Conservation (phyloP, 148 eudicot genomes). For the Heliamphora exappendiculata region DNA sequence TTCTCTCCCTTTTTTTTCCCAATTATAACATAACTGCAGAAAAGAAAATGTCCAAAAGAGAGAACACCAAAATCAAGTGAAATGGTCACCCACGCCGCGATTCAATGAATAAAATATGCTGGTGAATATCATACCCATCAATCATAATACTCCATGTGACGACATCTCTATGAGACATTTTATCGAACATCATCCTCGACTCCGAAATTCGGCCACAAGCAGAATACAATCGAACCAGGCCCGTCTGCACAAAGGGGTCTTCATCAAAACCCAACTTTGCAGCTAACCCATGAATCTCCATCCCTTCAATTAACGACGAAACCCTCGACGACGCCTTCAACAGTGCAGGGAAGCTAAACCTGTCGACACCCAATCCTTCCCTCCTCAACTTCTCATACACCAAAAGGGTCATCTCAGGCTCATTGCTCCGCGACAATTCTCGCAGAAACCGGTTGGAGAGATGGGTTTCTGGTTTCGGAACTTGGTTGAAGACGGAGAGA, state of each 20-base stretch:
- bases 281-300: constrained; percentile 45
- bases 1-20: not conserved
- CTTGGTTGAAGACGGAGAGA: constrained; percentile 30
- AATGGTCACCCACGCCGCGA: not conserved
- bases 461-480: constrained; percentile 20
- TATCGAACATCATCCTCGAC: constrained; percentile 44
- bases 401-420: constrained; percentile 31
- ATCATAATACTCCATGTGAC: constrained; percentile 52
- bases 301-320: constrained; percentile 31
- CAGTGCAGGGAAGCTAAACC: constrained; percentile 39
- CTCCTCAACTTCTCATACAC: constrained; percentile 21
- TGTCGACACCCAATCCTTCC: constrained; percentile 22
- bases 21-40: not conserved
- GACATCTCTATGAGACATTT: constrained; percentile 38
- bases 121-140: constrained; percentile 29
- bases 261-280: constrained; percentile 32
- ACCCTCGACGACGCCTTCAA: constrained; percentile 34
- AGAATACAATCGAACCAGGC: constrained; percentile 36
- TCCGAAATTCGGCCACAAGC: constrained; percentile 33
- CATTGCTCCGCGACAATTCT: constrained; percentile 33
- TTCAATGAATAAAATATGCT: not conserved
- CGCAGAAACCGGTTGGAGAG: constrained; percentile 26
- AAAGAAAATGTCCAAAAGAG: not conserved
- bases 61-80: not conserved
- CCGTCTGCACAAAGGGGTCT: constrained; percentile 54